Evolutionary conservation across 495 filamentous ascomycete genomes (phyloP).

Genomic region (Stereocaulon alpinum): DNA sequence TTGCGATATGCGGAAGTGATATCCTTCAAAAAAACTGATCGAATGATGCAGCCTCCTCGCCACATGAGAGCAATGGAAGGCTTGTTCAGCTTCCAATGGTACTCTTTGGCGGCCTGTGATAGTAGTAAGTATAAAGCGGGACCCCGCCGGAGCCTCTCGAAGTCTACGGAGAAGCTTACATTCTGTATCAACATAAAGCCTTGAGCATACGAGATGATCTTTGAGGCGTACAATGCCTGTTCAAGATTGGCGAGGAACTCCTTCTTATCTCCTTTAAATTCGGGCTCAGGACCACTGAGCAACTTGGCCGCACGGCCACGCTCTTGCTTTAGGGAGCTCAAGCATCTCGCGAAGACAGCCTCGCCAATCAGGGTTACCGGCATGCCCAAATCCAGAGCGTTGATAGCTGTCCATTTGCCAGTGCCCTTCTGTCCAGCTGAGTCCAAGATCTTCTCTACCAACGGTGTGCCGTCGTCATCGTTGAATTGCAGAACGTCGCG

Average conservation of each 20-base stretch:
- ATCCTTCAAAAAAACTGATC: slow-evolving; percentile 98
- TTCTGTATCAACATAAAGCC: slow-evolving; percentile 99
- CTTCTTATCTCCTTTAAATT: slow-evolving; percentile 82
- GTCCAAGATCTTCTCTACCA: slow-evolving; percentile 98
- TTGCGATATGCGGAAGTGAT: slow-evolving; percentile 95
- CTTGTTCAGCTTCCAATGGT: slow-evolving; percentile 98
- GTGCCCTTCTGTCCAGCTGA: slow-evolving; percentile 99
- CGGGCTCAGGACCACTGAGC: slow-evolving; percentile 64
- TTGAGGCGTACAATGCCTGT: slow-evolving; percentile 97
- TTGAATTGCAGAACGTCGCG: slow-evolving; percentile 95
- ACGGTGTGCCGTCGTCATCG: slow-evolving; percentile 79
- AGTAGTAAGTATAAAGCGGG: slow-evolving; percentile 19
- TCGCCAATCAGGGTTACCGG: slow-evolving; percentile 97
- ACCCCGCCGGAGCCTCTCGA: not conserved
- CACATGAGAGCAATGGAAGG: slow-evolving; percentile 99
- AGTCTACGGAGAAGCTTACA: slow-evolving; percentile 42
- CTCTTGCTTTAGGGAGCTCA: slow-evolving; percentile 90
- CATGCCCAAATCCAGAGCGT: slow-evolving; percentile 97
- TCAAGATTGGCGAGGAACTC: slow-evolving; percentile 92
- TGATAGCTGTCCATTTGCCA: slow-evolving; percentile 99
- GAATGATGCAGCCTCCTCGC: slow-evolving; percentile 99
- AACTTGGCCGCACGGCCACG: slow-evolving; percentile 70
- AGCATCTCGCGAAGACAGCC: slow-evolving; percentile 87
- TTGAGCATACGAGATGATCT: slow-evolving; percentile 99
- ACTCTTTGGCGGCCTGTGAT: slow-evolving; percentile 79